Percentiles rank a stretch among this genome's conserved stretches.
Evolutionary conservation across 2,329 filamentous ascomycete genomes (phyloP).

Genomic region (Colletotrichum horii): DNA sequence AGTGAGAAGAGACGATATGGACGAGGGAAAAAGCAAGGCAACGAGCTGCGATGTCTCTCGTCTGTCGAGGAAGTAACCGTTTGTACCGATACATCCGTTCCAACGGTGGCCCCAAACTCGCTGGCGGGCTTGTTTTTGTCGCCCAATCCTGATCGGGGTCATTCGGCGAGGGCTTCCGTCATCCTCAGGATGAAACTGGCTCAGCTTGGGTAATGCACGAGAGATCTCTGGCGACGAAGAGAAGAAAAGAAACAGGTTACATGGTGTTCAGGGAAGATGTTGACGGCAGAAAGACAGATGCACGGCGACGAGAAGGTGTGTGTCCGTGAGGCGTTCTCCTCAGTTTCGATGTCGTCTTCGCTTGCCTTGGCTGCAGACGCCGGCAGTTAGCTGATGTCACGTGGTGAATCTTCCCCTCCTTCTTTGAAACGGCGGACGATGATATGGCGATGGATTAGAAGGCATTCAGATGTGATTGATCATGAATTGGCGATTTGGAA

Average conservation of each 20-base stretch:
- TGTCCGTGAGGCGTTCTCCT: not conserved
- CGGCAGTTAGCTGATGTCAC: not conserved
- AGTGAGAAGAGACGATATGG: not conserved
- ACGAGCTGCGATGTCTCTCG: not conserved
- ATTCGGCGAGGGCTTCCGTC: constrained; percentile 1
- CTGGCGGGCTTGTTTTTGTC: not conserved
- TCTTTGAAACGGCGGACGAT: not conserved
- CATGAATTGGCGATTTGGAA: not conserved
- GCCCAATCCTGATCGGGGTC: not conserved
- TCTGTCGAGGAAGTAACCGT: not conserved
- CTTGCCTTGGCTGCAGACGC: not conserved
- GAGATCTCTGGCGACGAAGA: not conserved
- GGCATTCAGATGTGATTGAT: not conserved
- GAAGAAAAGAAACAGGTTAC: not conserved
- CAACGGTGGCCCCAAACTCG: not conserved
- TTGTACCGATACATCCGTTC: constrained; percentile 4
- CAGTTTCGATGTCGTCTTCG: not conserved
- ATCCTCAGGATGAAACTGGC: constrained; percentile 5
- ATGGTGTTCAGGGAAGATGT: not conserved
- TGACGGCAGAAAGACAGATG: not conserved
- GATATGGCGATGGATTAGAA: not conserved
- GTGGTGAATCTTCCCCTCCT: not conserved
- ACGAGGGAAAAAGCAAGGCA: constrained; percentile 1
- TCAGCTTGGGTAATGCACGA: not conserved
- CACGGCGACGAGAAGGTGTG: not conserved